Evolutionary conservation across 2,329 filamentous ascomycete species (phyloP).

Genomic region (Cladosporium sp.): DNA sequence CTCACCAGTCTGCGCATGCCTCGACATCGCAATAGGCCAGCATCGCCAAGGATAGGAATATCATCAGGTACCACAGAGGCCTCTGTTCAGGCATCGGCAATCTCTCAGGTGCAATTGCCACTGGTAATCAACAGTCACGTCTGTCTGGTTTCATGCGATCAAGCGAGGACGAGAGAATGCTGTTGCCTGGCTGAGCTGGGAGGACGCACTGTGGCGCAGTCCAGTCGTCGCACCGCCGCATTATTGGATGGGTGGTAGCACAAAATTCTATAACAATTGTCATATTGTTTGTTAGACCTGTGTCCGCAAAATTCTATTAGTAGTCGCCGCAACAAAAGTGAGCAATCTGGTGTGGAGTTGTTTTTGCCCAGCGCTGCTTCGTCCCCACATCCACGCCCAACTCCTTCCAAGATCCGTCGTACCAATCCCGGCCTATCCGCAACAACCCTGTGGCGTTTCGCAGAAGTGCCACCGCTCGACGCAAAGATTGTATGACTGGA

Average conservation of each 20-base stretch:
- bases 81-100: no score
- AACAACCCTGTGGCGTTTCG: not conserved
- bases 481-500: not conserved
- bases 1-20: no score
- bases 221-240: not conserved
- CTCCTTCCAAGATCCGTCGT: slow-evolving; percentile 1
- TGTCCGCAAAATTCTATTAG: not conserved
- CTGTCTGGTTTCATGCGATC: not conserved
- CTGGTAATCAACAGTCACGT: no score
- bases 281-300: not conserved
- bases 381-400: not conserved
- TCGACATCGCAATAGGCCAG: no score
- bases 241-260: not conserved
- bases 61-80: no score
- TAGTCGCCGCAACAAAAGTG: not conserved
- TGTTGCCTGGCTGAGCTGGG: not conserved
- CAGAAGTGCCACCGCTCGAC: not conserved
- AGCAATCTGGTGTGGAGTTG: not conserved
- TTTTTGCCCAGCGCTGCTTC: not conserved
- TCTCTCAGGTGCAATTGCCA: no score
- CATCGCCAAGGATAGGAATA: no score
- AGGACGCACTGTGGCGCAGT: not conserved
- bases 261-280: not conserved
- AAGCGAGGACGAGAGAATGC: not conserved
- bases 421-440: slow-evolving; percentile 1